Percentiles rank a stretch among this genome's conserved stretches.
These are phyloP conservation scores for Arctostaphylos glauca DNA, from an alignment of 148 eudicot genomes.

Conservation along the genomic window DNA sequence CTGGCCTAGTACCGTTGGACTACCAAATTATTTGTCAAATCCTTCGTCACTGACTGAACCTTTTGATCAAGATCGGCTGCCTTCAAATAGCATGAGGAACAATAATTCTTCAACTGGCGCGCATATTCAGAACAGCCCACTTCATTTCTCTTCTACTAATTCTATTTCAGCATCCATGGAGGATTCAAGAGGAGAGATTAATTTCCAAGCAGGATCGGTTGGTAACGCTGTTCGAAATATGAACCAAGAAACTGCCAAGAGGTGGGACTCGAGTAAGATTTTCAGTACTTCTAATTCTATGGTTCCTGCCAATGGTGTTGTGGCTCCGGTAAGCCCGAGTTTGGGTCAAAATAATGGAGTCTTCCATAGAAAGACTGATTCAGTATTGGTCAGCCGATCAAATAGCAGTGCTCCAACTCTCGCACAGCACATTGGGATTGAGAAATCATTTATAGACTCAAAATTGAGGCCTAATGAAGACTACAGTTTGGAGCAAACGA, in stretches of 20 bases:
- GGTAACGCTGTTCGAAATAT: constrained; percentile 22
- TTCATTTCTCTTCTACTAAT: constrained; percentile 29
- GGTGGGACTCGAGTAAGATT: constrained; percentile 37
- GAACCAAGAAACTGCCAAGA: constrained; percentile 23
- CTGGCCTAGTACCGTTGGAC: constrained; percentile 21
- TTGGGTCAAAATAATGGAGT: constrained; percentile 29
- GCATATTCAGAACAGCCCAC: constrained; percentile 28
- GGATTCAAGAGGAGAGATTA: constrained; percentile 34
- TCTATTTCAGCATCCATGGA: constrained; percentile 39
- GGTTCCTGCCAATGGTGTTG: constrained; percentile 21
- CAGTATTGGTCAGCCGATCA: constrained; percentile 19
- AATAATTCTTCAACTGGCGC: constrained; percentile 23
- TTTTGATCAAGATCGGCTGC: constrained; percentile 25
- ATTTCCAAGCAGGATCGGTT: constrained; percentile 26
- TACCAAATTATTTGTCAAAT: constrained; percentile 28
- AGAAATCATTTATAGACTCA: constrained; percentile 25
- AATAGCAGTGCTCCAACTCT: constrained; percentile 29
- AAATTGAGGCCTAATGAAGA: constrained; percentile 44
- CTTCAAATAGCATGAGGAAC: constrained; percentile 20
- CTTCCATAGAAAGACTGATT: constrained; percentile 23
- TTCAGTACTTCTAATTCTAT: constrained; percentile 29
- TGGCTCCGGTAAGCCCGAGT: constrained; percentile 27
- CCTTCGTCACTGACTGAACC: constrained; percentile 23
- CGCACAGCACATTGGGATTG: constrained; percentile 34
- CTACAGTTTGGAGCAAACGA: constrained; percentile 45